A percentile compares a stretch with the other conserved stretches of the same genome.
Conservation (phyloP, 768 basidiomycete genomes). For the Agaricus blazei region DNA sequence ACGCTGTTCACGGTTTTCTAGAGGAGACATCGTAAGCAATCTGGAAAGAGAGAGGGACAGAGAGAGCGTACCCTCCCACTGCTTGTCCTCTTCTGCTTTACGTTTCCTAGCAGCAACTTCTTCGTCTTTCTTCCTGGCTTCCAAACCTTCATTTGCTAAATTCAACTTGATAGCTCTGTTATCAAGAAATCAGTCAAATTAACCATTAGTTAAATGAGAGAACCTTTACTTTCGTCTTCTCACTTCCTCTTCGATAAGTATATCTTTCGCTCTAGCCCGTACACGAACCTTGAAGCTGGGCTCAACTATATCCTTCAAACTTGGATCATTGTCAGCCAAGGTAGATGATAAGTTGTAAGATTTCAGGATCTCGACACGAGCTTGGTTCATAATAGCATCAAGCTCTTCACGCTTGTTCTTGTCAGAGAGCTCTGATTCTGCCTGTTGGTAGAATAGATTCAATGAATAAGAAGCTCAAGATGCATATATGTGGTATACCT, state of each 20-base stretch:
- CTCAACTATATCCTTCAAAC: conserved; percentile 40
- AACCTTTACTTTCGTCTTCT: conserved; percentile 69
- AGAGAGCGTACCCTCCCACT: conserved; percentile 72
- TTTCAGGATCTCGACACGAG: conserved; percentile 66
- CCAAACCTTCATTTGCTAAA: conserved; percentile 85
- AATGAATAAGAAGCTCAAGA: no score
- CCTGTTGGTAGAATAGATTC: conserved; percentile 36
- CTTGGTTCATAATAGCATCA: conserved; percentile 73
- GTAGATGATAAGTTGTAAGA: conserved; percentile 54
- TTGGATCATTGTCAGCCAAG: conserved; percentile 53
- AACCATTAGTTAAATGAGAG: neutral
- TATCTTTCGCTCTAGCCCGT: conserved; percentile 69
- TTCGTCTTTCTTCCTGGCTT: conserved; percentile 91
- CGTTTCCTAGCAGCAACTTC: conserved; percentile 73
- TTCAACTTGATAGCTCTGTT: conserved; percentile 84
- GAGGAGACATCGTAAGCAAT: neutral
- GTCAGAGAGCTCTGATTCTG: conserved; percentile 79
- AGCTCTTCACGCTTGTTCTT: conserved; percentile 75
- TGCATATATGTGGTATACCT: conserved; percentile 39
- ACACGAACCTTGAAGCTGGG: conserved; percentile 69
- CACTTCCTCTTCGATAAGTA: conserved; percentile 88
- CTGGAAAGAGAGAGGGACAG: neutral
- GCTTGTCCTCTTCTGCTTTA: conserved; percentile 83
- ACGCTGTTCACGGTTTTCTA: conserved; percentile 73
- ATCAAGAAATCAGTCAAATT: neutral